These are phyloP conservation scores for Paxillus involutus DNA, from an alignment of 768 basidiomycete species.

Conservation along the genomic window DNA sequence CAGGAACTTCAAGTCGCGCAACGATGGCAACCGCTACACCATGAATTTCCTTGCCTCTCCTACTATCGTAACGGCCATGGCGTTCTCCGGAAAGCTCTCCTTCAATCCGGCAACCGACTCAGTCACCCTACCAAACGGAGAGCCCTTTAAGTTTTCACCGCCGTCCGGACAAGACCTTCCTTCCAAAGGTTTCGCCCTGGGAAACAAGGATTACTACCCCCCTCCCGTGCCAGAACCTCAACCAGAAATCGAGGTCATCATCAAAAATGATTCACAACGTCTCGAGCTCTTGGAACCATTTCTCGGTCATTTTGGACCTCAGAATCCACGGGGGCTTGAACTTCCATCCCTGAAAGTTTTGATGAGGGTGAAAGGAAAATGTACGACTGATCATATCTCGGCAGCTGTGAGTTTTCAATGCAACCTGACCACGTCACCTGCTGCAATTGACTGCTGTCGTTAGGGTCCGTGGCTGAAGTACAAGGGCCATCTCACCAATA, in stretches of 20 bases:
- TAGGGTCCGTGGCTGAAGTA: slow-evolving; percentile 99
- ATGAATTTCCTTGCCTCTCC: slow-evolving; percentile 99
- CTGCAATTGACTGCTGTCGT: slow-evolving; percentile 3
- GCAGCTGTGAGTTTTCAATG: slow-evolving; percentile 68
- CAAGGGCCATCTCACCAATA: slow-evolving; percentile 95
- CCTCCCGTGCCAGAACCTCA: slow-evolving; percentile 68
- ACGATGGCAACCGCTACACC: slow-evolving; percentile 91
- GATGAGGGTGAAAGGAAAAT: slow-evolving; percentile 94
- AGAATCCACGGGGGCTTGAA: slow-evolving; percentile 61
- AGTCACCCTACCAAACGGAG: slow-evolving; percentile 64
- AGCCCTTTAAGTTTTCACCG: slow-evolving; percentile 79
- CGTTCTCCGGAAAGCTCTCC: slow-evolving; percentile 89
- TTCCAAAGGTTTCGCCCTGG: slow-evolving; percentile 74
- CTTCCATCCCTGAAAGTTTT: slow-evolving; percentile 81
- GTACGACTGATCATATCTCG: slow-evolving; percentile 98
- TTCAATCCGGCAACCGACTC: slow-evolving; percentile 92
- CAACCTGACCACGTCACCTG: neutral
- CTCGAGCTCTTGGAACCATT: slow-evolving; percentile 90
- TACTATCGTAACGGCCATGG: slow-evolving; percentile 95
- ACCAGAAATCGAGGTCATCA: slow-evolving; percentile 74
- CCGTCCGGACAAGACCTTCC: slow-evolving; percentile 88
- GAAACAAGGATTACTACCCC: slow-evolving; percentile 77
- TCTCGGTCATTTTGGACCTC: slow-evolving; percentile 61
- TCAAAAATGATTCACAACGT: slow-evolving; percentile 76
- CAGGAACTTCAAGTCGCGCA: slow-evolving; percentile 88